These are phyloP conservation scores for Yamadazyma insecticola DNA, from an alignment of 805 yeast species.

Conservation along the genomic window DNA sequence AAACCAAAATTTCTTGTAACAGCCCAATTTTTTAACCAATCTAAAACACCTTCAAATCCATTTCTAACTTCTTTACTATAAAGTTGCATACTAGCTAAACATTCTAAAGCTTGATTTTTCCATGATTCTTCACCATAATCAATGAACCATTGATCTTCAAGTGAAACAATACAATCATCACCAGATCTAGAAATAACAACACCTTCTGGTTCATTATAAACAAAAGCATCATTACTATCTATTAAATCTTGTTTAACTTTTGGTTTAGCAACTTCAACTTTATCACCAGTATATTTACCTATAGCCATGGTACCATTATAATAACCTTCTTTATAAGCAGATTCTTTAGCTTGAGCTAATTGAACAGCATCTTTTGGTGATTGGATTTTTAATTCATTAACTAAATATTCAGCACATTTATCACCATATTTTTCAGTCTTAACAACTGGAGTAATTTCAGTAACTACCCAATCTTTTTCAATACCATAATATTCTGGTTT, in stretches of 20 bases:
- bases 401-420: conserved; percentile 76
- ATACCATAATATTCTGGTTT: conserved; percentile 89
- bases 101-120: conserved; percentile 77
- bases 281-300: conserved; percentile 84
- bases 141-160: conserved; percentile 97
- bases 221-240: conserved; percentile 74
- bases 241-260: conserved; percentile 80
- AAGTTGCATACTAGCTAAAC: conserved; percentile 71
- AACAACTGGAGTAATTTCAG: conserved; percentile 70
- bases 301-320: conserved; percentile 79
- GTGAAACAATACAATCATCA: conserved; percentile 92
- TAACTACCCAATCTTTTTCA: conserved; percentile 78
- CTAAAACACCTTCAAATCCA: conserved; percentile 90
- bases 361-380: conserved; percentile 89
- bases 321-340: conserved; percentile 94
- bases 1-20: conserved; percentile 94
- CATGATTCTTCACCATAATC: conserved; percentile 95
- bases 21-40: conserved; percentile 98
- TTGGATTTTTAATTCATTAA: conserved; percentile 83
- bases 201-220: conserved; percentile 92
- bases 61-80: conserved; percentile 80
- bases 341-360: conserved; percentile 88
- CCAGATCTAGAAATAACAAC: conserved; percentile 91
- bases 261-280: conserved; percentile 87
- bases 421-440: conserved; percentile 85